Percentiles rank a stretch among this genome's conserved stretches.
These are phyloP conservation scores for Ilyonectria mors-panacis DNA, from an alignment of 2,329 filamentous ascomycete species.

Conservation along the genomic window DNA sequence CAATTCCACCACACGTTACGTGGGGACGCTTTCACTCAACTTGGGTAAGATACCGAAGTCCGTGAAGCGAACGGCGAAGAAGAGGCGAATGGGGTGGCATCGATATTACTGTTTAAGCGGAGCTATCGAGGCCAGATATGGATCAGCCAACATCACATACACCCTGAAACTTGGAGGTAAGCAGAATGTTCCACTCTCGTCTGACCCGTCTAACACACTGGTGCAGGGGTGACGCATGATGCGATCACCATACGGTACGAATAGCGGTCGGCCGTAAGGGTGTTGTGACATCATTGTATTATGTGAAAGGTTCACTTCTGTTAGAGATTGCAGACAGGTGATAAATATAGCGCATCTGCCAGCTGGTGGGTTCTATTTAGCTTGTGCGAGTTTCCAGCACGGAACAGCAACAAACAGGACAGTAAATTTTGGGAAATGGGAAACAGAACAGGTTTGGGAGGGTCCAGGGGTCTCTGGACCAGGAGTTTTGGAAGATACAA, in stretches of 20 bases:
- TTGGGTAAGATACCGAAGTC: constrained; percentile 52
- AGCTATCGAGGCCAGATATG: constrained; percentile 56
- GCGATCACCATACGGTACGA: constrained; percentile 56
- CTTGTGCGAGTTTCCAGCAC: no score
- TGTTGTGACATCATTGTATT: no score
- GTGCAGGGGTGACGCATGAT: constrained; percentile 55
- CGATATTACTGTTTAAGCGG: constrained; percentile 56
- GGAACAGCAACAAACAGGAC: neutral
- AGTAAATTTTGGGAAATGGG: constrained; percentile 1
- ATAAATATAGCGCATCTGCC: no score
- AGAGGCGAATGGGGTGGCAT: constrained; percentile 54
- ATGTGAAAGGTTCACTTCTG: no score
- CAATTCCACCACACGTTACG: constrained; percentile 47
- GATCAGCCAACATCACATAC: constrained; percentile 58
- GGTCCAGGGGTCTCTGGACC: neutral
- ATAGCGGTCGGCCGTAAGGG: constrained; percentile 9
- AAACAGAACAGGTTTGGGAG: constrained; percentile 1
- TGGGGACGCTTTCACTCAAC: constrained; percentile 55
- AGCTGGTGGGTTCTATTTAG: no score
- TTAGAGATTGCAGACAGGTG: no score
- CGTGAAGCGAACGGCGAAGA: constrained; percentile 50
- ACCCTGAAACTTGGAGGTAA: constrained; percentile 56
- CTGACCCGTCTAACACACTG: constrained; percentile 28
- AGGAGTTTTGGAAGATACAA: no score
- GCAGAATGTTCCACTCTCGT: constrained; percentile 4